Evolutionary conservation across 208 protist species (phyloP).

Genomic region (Tritrichomonas musculus): DNA sequence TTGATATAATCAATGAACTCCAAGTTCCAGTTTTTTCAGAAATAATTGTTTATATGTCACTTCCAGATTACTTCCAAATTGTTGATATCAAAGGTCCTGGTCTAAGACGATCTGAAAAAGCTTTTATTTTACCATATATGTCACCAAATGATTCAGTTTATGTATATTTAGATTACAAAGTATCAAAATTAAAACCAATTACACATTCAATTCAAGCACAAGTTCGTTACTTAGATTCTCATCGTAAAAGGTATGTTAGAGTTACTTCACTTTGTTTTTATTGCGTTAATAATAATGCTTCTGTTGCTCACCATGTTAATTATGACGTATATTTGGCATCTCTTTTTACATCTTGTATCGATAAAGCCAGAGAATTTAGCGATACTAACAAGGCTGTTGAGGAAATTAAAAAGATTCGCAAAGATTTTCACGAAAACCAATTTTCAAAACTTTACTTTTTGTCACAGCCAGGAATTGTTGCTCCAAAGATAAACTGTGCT

Average conservation of each 20-base stretch:
- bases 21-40: neutral
- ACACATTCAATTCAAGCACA: neutral
- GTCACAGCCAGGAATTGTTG: neutral
- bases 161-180: neutral
- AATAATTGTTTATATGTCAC: neutral
- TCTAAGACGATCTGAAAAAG: neutral
- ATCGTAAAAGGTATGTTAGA: neutral
- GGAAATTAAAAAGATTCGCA: neutral
- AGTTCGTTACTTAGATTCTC: neutral
- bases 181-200: neutral
- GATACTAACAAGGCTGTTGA: neutral
- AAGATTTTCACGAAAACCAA: neutral
- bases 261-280: neutral
- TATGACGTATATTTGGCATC: neutral
- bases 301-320: neutral
- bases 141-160: neutral
- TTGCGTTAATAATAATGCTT: neutral
- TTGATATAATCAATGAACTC: neutral
- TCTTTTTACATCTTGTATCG: neutral
- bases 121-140: neutral
- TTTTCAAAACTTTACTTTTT: neutral
- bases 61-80: neutral
- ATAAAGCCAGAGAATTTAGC: neutral
- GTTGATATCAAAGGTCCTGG: neutral
- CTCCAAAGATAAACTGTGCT: neutral